Evolutionary conservation across 75 land plant genomes (phyloP).

Genomic region (Pseudotsuga menziesii): DNA sequence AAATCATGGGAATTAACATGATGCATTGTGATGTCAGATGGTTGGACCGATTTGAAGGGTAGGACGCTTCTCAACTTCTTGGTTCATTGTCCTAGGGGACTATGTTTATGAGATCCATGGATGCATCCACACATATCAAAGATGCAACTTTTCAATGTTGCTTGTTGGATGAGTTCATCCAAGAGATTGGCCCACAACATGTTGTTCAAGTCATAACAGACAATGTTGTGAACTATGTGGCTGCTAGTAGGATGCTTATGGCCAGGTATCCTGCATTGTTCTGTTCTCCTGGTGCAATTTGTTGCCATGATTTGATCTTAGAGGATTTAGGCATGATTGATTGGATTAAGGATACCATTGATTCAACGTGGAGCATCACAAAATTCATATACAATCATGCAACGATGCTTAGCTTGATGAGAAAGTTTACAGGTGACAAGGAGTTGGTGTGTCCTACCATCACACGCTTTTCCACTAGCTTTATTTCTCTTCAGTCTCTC

Average conservation of each 20-base stretch:
- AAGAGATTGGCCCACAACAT: conserved; percentile 44
- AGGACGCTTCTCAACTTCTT: conserved; percentile 24
- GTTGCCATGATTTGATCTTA: conserved; percentile 42
- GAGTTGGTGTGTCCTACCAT: conserved; percentile 26
- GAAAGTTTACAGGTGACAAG: conserved; percentile 35
- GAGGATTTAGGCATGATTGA: conserved; percentile 41
- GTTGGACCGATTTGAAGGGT: conserved; percentile 23
- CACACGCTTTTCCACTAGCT: conserved; percentile 14
- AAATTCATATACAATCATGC: conserved; percentile 41
- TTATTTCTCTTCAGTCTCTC: too few relatives aligned
- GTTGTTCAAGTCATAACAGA: conserved; percentile 58
- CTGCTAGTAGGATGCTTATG: conserved; percentile 36
- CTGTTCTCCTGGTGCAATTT: conserved; percentile 54
- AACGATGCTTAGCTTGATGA: conserved; percentile 33
- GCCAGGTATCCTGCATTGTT: conserved; percentile 40
- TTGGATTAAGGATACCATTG: conserved; percentile 19
- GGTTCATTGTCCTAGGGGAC: conserved; percentile 41
- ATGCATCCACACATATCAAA: conserved; percentile 23
- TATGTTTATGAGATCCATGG: conserved; percentile 47
- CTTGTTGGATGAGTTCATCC: conserved; percentile 36
- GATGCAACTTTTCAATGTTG: conserved; percentile 32
- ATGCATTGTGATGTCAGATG: conserved; percentile 37
- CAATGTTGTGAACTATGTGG: conserved; percentile 19
- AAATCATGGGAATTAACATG: conserved; percentile 33
- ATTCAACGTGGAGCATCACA: conserved; percentile 38